Evolutionary conservation across 129 eudicot species (phyloP).

Genomic region (Rutidosis leptorrhynchoides): DNA sequence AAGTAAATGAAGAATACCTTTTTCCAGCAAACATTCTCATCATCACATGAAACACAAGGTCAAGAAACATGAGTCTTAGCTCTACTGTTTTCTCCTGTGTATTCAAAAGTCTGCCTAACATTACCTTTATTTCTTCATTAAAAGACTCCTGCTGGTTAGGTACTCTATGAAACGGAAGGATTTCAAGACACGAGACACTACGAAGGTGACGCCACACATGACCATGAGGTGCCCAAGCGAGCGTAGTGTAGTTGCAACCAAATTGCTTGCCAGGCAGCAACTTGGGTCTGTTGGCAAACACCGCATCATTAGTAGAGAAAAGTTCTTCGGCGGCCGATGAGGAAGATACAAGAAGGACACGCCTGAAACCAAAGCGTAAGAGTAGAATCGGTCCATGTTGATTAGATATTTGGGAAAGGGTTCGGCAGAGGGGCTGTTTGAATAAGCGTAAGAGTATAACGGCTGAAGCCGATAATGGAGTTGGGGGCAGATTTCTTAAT

Average conservation of each 20-base stretch:
- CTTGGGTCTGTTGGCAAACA: conserved; percentile 46
- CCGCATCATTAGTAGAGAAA: conserved; percentile 35
- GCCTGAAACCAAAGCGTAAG: conserved; percentile 39
- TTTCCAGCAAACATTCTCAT: conserved; percentile 61
- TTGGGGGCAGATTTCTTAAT: conserved; percentile 32
- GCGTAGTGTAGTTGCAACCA: conserved; percentile 39
- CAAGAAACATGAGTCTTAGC: conserved; percentile 34
- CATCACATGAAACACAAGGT: conserved; percentile 40
- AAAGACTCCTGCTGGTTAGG: conserved; percentile 26
- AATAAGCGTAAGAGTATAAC: conserved; percentile 11
- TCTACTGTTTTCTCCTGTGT: conserved; percentile 19
- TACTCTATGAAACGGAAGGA: conserved; percentile 29
- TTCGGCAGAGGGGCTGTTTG: conserved; percentile 37
- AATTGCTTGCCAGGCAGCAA: conserved; percentile 28
- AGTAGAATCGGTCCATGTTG: conserved; percentile 34
- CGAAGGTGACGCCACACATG: conserved; percentile 45
- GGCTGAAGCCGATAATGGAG: conserved; percentile 26
- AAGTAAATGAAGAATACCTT: conserved; percentile 34
- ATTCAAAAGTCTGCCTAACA: conserved; percentile 18
- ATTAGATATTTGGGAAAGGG: conserved; percentile 26
- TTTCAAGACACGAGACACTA: conserved; percentile 37
- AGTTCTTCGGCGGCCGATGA: conserved; percentile 43
- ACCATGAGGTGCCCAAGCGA: conserved; percentile 46
- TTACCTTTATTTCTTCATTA: conserved; percentile 35
- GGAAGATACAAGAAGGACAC: conserved; percentile 43